Evolutionary conservation across 768 basidiomycete species (phyloP), one percentile per base, ranked within the genome.

Genomic region (Rhizopogon rudus): DNA sequence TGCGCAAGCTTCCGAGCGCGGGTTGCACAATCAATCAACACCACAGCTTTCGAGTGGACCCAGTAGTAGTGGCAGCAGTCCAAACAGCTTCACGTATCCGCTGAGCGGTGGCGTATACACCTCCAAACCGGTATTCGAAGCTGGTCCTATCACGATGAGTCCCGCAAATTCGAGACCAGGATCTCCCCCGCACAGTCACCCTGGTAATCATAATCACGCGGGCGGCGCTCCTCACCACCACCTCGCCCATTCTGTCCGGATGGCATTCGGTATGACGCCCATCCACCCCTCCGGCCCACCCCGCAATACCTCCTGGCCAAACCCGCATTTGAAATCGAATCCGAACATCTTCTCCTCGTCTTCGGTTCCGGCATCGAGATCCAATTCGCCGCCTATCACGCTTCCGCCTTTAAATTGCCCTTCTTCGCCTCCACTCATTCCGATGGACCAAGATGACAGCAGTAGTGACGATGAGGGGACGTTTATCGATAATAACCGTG

Each of bases 261-360:
- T 86, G 33, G 93, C 93, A 46, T 97, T 97, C 60, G 91, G 89
- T 3, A 95, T 94, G 90, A 93, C 93, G 6, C 91, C 91, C 0
- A 91, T 93, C 40, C 79, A 80, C 51, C 57, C 65, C 17, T 56
- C 60, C 6, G 63, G 59, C 29, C 59, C 67, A 3, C 70, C 73
- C 40, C 69, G 71, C 35, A 78, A 74, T 54, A 70, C 71, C 20
- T 71, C 77, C 17, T 74, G 72, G 67, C 68, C 71, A 57, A 71
- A 65, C 56, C 53, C 67, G 31, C 65, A 62, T 28, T 29, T 50
- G 52, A 61, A 55, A 49, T 53, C 42, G 22, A 56, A 25, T 25
- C 48, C 63, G 17, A 61, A 46, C 40, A 40, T 57, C 2, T 54
- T 61, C 28, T 62, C 61, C 5, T 49, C 48, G 1, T 57, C 49